These are phyloP conservation scores for Saccharomyces eubayanus DNA, from an alignment of 805 yeast species.

Conservation along the genomic window DNA sequence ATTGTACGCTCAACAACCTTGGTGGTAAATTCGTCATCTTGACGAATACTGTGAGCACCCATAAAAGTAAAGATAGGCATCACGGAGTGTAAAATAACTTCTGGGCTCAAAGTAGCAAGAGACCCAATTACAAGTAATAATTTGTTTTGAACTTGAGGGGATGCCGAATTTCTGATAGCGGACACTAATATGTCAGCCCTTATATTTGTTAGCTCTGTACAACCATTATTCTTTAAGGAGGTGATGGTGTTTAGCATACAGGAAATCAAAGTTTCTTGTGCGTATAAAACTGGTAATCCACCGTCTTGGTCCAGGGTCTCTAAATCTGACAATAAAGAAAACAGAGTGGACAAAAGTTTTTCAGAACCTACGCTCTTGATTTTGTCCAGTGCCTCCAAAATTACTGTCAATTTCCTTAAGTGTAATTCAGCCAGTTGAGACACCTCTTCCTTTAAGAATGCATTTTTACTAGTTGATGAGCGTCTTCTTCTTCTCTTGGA, in stretches of 20 bases:
- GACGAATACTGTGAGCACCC: conserved; percentile 96
- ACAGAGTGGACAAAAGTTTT: conserved; percentile 42
- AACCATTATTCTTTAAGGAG: conserved; percentile 37
- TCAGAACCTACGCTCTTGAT: conserved; percentile 30
- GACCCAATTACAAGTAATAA: conserved; percentile 77
- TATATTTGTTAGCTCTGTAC: conserved; percentile 53
- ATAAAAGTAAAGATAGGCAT: conserved; percentile 99
- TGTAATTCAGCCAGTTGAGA: conserved; percentile 70
- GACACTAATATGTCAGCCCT: conserved; percentile 88
- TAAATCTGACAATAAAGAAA: conserved; percentile 60
- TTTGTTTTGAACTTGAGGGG: conserved; percentile 93
- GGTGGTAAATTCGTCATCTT: conserved; percentile 91
- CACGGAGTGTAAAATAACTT: conserved; percentile 84
- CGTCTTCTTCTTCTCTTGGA: conserved; percentile 74
- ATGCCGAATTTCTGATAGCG: conserved; percentile 77
- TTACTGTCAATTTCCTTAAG: conserved; percentile 64
- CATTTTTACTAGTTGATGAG: conserved; percentile 68
- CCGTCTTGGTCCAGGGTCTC: conserved; percentile 87
- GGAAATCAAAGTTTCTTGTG: conserved; percentile 83
- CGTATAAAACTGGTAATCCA: conserved; percentile 79
- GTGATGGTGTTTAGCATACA: conserved; percentile 69
- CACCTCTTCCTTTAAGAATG: conserved; percentile 60
- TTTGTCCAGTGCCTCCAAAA: conserved; percentile 71
- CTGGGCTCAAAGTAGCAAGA: conserved; percentile 83
- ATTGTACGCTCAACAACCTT: conserved; percentile 91